These are phyloP conservation scores for Fraxinus floribunda DNA, from an alignment of 305 asterid genomes.

Conservation along the genomic window DNA sequence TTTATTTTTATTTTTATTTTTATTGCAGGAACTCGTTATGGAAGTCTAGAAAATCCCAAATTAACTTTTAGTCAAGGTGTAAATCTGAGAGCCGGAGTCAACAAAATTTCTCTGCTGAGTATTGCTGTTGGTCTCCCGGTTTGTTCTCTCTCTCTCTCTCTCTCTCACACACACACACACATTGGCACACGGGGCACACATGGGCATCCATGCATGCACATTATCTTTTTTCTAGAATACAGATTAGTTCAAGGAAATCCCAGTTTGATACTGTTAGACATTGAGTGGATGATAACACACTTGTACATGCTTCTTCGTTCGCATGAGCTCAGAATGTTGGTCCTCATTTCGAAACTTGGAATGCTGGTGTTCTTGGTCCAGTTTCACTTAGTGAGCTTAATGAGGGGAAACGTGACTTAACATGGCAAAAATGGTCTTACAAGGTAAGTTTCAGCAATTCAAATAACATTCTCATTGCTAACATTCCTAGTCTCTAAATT, in stretches of 20 bases:
- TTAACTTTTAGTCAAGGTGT: slow-evolving; percentile 74
- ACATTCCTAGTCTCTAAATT: slow-evolving; percentile 1
- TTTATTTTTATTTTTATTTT: slow-evolving; percentile 4
- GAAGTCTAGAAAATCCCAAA: slow-evolving; percentile 81
- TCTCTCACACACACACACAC: neutral
- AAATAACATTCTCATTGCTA: neutral
- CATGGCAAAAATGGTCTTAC: slow-evolving; percentile 98
- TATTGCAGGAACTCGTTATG: slow-evolving; percentile 81
- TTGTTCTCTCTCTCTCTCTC: slow-evolving; percentile 31
- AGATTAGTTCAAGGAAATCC: neutral
- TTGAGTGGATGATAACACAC: neutral
- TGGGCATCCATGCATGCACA: neutral
- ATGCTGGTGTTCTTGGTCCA: slow-evolving; percentile 98
- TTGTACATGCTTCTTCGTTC: slow-evolving; percentile 15
- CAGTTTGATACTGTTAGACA: slow-evolving; percentile 2
- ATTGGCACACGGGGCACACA: neutral
- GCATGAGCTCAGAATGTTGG: slow-evolving; percentile 70
- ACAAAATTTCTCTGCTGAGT: slow-evolving; percentile 85
- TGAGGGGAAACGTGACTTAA: slow-evolving; percentile 83
- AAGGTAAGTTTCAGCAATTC: slow-evolving; percentile 45
- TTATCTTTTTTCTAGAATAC: neutral
- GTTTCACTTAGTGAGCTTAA: slow-evolving; percentile 87
- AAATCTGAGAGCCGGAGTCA: slow-evolving; percentile 78
- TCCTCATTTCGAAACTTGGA: slow-evolving; percentile 97
- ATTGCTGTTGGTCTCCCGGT: slow-evolving; percentile 99